phyloP scores from a whole-genome alignment of 768 basidiomycete species.

The Boletus vinaceobasis region DNA sequence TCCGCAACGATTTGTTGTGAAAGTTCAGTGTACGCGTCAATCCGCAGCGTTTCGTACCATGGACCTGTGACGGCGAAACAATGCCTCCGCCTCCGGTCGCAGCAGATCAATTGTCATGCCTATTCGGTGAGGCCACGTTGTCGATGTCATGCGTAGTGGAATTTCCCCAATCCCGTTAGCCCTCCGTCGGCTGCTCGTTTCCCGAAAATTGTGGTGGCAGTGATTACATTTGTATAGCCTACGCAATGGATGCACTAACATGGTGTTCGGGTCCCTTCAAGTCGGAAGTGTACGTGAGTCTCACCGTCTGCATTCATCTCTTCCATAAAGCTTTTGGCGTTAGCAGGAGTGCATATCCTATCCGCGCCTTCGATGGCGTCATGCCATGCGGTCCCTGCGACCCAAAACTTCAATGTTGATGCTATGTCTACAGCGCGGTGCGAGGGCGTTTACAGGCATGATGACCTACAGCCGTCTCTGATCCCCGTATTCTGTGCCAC shows the following conservation, averaged over 20 bases:
- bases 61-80: no score
- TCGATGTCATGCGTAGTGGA: not conserved
- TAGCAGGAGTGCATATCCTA: not conserved
- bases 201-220: not conserved
- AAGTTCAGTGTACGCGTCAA: no score
- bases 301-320: not conserved
- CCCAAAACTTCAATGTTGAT: not conserved
- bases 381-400: not conserved
- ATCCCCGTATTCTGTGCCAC: not conserved
- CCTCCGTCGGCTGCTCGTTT: no score
- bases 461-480: not conserved
- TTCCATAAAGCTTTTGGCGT: not conserved
- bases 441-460: not conserved
- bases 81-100: not conserved
- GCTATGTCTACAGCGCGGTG: not conserved
- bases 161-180: not conserved
- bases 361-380: not conserved
- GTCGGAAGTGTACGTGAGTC: not conserved
- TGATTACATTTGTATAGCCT: not conserved
- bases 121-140: not conserved
- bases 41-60: no score
- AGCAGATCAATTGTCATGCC: not conserved
- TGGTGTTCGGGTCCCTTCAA: not conserved
- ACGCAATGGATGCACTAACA: not conserved
- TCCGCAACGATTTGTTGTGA: not conserved